Percentiles rank a stretch among this genome's conserved stretches.
phyloP scores from a whole-genome alignment of 176 grass and related monocot species.

The Calamus simplicifolius region DNA sequence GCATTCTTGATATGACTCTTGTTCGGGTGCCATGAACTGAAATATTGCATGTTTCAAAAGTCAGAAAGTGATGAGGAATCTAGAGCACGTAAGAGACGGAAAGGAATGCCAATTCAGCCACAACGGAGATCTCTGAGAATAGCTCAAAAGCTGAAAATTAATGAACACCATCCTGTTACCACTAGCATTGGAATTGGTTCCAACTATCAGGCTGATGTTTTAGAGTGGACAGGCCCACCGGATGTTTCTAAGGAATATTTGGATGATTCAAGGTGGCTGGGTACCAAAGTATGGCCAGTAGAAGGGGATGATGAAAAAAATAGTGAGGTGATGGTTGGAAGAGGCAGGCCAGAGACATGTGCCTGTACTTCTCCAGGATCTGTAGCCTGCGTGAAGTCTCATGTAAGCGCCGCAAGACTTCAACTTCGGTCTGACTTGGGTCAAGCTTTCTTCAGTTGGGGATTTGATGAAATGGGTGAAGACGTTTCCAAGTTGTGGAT shows the following conservation, averaged over 20 bases:
- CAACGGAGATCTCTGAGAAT: conserved; percentile 86
- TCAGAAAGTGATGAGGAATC: conserved; percentile 2
- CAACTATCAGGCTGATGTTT: conserved; percentile 76
- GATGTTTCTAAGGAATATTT: conserved; percentile 35
- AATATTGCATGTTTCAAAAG: conserved; percentile 11
- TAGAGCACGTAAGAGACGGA: conserved; percentile 21
- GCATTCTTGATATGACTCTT: not conserved
- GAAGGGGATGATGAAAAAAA: conserved; percentile 25
- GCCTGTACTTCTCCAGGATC: conserved; percentile 50
- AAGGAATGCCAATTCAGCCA: conserved; percentile 13
- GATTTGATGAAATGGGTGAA: conserved; percentile 76
- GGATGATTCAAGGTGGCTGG: conserved; percentile 55
- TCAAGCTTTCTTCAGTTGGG: conserved; percentile 56
- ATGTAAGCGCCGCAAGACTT: conserved; percentile 48
- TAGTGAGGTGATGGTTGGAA: conserved; percentile 17
- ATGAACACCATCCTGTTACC: conserved; percentile 44
- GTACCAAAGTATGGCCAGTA: conserved; percentile 56
- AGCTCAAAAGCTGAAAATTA: conserved; percentile 53
- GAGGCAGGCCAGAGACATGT: conserved; percentile 48
- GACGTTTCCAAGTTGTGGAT: conserved; percentile 50
- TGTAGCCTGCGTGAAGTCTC: conserved; percentile 49
- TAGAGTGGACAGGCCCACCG: conserved; percentile 46
- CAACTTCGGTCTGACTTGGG: conserved; percentile 70
- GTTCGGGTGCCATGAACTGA: not conserved
- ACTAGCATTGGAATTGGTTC: conserved; percentile 68